phyloP scores from a whole-genome alignment of 768 basidiomycete species.

The Infundibulicybe gibba region DNA sequence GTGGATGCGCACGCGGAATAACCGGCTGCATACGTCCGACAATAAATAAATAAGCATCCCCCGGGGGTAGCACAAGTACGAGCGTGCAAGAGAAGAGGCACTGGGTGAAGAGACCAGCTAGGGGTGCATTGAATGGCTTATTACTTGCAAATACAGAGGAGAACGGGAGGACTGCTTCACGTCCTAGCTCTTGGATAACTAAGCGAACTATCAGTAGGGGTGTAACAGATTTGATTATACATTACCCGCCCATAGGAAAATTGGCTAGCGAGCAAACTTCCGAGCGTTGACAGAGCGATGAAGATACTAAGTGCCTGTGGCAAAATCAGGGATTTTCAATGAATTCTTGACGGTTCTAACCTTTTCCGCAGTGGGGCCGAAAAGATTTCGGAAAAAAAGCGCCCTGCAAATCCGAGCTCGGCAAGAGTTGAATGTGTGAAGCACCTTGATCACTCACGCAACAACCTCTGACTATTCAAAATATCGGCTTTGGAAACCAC shows the following conservation, averaged over 20 bases:
- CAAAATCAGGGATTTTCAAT: neutral
- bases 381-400: constrained; percentile 72
- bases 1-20: too few relatives aligned
- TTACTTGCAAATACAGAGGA: constrained; percentile 68
- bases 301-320: constrained; percentile 53
- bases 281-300: constrained; percentile 62
- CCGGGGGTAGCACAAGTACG: constrained; percentile 56
- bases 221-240: constrained; percentile 1
- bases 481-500: constrained; percentile 73
- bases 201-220: neutral
- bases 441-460: constrained; percentile 42
- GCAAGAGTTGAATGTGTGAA: neutral
- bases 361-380: constrained; percentile 56
- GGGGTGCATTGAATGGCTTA: constrained; percentile 66
- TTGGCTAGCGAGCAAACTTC: constrained; percentile 59
- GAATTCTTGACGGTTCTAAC: constrained; percentile 24
- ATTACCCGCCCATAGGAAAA: constrained; percentile 67
- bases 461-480: constrained; percentile 56
- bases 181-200: constrained; percentile 74
- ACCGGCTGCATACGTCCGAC: constrained; percentile 17
- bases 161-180: constrained; percentile 66
- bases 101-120: constrained; percentile 59
- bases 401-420: constrained; percentile 34
- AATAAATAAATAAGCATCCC: constrained; percentile 73
- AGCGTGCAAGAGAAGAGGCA: constrained; percentile 56